Evolutionary conservation across 1,284 basidiomycete genomes (phyloP).

Genomic region (Trichosporon inkin): DNA sequence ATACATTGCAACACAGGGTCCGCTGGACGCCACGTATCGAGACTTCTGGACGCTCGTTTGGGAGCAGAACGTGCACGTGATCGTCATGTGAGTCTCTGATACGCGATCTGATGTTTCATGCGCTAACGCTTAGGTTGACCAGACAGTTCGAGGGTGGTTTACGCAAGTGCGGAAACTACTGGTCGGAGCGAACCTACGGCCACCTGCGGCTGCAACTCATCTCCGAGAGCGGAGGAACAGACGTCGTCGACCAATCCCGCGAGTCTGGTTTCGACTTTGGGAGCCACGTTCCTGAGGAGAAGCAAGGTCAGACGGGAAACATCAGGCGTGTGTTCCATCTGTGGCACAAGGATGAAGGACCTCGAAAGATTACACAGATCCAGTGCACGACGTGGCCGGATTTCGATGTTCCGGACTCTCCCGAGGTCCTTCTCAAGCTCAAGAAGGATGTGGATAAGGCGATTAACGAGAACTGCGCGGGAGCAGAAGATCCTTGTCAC

Average conservation of each 20-base stretch:
- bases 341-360: conserved; percentile 57
- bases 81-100: conserved; percentile 61
- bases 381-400: conserved; percentile 93
- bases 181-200: conserved; percentile 70
- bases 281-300: conserved; percentile 11
- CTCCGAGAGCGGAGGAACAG: conserved; percentile 58
- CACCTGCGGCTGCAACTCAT: conserved; percentile 62
- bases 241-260: conserved; percentile 30
- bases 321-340: conserved; percentile 70
- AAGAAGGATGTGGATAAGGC: conserved; percentile 59
- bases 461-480: conserved; percentile 57
- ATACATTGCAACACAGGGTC: conserved; percentile 96
- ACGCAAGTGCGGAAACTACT: conserved; percentile 89
- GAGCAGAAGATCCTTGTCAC: conserved; percentile 20
- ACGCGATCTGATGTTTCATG: conserved; percentile 55
- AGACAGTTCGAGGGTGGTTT: conserved; percentile 82
- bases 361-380: conserved; percentile 62
- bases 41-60: conserved; percentile 83
- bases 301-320: conserved; percentile 20
- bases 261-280: conserved; percentile 50
- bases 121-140: conserved; percentile 81
- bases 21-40: conserved; percentile 77
- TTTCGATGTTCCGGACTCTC: conserved; percentile 82
- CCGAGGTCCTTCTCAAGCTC: conserved; percentile 66
- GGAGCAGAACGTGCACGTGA: conserved; percentile 56